Evolutionary conservation across 169 alveolate species (phyloP).

Genomic region (Eimeria nieschulzi): DNA sequence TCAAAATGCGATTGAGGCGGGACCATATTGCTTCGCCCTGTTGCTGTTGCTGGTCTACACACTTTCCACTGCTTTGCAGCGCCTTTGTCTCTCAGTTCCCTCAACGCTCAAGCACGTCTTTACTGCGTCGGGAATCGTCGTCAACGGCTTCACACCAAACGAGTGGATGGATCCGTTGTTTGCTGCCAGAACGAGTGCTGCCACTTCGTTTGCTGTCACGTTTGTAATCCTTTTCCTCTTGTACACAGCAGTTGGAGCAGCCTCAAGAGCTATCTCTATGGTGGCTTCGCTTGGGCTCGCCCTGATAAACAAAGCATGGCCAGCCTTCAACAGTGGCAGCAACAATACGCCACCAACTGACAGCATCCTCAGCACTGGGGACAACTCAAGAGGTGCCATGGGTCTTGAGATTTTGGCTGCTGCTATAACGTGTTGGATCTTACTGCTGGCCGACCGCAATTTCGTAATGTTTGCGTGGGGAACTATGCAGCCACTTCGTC

Average conservation of each 20-base stretch:
- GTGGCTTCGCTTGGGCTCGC: neutral
- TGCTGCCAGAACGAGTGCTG: constrained; percentile 16
- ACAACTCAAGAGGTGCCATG: constrained; percentile 1
- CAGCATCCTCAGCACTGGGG: neutral
- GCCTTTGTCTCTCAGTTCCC: constrained; percentile 28
- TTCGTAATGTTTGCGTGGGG: constrained; percentile 50
- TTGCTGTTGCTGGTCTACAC: constrained; percentile 22
- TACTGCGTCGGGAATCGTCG: neutral
- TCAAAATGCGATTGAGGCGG: constrained; percentile 19
- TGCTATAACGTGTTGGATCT: constrained; percentile 33
- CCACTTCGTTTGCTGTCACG: constrained; percentile 44
- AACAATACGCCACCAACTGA: neutral
- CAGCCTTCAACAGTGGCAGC: neutral
- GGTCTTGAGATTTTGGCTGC: constrained; percentile 59
- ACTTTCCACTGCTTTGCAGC: constrained; percentile 16
- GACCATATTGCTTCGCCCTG: constrained; percentile 62
- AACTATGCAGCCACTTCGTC: constrained; percentile 59
- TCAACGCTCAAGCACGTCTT: neutral
- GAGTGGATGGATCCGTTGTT: neutral
- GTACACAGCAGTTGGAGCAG: constrained; percentile 13
- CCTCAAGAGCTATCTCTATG: neutral
- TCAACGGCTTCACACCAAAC: neutral
- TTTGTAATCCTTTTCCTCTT: constrained; percentile 34
- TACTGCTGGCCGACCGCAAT: constrained; percentile 60
- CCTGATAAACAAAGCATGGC: neutral